Conservation (phyloP, 441 rosid genomes). For the Jatropha multifida region DNA sequence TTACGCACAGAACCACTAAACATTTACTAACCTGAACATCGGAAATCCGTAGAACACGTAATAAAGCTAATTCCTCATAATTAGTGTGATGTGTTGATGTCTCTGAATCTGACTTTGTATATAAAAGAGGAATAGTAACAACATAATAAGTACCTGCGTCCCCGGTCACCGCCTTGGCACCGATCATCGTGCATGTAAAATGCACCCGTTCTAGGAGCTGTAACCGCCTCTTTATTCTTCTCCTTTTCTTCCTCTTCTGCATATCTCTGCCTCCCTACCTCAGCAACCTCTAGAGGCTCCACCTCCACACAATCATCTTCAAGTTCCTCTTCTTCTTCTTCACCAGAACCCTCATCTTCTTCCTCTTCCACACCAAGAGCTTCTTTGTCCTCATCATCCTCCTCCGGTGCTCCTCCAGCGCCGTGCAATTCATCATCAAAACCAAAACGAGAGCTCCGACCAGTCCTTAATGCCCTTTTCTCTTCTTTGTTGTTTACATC, state of each 20-base stretch:
- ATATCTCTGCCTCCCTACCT: background rate
- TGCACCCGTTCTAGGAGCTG: conserved; percentile 21
- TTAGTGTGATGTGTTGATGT: no score
- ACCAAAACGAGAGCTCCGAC: conserved; percentile 5
- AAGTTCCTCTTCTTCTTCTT: background rate
- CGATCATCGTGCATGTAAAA: conserved; percentile 38
- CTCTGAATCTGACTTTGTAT: background rate
- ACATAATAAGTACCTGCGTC: conserved; percentile 13
- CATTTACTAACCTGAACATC: no score
- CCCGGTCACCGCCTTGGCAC: conserved; percentile 7
- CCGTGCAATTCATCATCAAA: conserved; percentile 25
- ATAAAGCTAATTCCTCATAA: background rate
- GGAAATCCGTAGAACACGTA: background rate
- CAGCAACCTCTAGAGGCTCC: background rate
- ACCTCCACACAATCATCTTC: background rate
- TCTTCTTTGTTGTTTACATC: conserved; percentile 9
- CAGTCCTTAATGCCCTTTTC: background rate
- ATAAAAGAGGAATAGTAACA: background rate
- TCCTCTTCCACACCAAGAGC: conserved; percentile 7
- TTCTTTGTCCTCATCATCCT: conserved; percentile 8
- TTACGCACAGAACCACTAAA: background rate
- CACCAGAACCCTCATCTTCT: background rate
- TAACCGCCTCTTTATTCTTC: conserved; percentile 7
- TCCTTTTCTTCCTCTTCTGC: conserved; percentile 3
- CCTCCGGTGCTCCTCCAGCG: conserved; percentile 20